phyloP scores from a whole-genome alignment of 305 asterid species.

The Fraxinus dipetala region DNA sequence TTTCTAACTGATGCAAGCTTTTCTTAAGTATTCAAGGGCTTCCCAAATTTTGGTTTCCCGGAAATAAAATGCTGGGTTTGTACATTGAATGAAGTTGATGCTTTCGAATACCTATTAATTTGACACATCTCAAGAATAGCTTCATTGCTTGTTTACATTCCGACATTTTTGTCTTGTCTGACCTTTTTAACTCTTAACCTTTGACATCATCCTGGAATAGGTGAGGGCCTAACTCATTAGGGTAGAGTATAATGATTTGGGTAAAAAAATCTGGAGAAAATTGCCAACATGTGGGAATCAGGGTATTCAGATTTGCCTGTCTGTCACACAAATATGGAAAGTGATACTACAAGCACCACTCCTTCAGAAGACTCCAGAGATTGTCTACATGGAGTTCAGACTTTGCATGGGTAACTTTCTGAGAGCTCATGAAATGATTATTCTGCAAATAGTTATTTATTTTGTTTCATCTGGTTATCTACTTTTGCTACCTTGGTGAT shows the following conservation, averaged over 20 bases:
- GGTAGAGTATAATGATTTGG: constrained; percentile 66
- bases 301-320: constrained; percentile 41
- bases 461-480: background rate
- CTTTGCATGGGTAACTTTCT: constrained; percentile 66
- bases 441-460: constrained; percentile 1
- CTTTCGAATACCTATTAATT: background rate
- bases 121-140: constrained; percentile 21
- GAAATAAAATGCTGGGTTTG: constrained; percentile 14
- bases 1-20: background rate
- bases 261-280: constrained; percentile 45
- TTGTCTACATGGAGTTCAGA: constrained; percentile 56
- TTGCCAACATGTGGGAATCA: constrained; percentile 42
- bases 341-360: constrained; percentile 49
- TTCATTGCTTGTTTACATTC: constrained; percentile 14
- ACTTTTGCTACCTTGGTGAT: background rate
- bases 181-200: constrained; percentile 24
- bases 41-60: constrained; percentile 9
- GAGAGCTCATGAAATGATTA: constrained; percentile 13
- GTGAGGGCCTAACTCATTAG: constrained; percentile 37
- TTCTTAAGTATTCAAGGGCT: background rate
- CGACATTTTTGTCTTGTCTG: constrained; percentile 21
- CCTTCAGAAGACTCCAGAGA: constrained; percentile 48
- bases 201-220: constrained; percentile 41
- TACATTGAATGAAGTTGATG: background rate
- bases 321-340: constrained; percentile 58